Evolutionary conservation across 1,284 basidiomycete genomes (phyloP).

Genomic region (Hemileccinum hortonii): DNA sequence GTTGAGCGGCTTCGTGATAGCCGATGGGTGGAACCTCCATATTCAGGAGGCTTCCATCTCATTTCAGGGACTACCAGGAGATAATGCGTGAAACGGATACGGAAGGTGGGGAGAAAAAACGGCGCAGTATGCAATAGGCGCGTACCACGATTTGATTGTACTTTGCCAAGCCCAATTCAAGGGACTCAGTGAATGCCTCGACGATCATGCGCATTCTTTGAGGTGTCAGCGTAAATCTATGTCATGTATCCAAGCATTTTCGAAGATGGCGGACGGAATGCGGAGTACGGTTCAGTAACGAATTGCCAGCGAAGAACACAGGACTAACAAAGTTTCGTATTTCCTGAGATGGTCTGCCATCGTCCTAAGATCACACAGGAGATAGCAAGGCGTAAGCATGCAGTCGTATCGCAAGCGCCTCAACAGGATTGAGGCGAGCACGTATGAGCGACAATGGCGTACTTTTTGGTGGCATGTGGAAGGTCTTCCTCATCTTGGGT

Average conservation of each 20-base stretch:
- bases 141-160: constrained; percentile 85
- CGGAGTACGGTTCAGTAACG: constrained; percentile 10
- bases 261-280: neutral
- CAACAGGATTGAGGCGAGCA: constrained; percentile 1
- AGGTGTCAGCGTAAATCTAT: constrained; percentile 82
- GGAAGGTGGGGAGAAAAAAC: constrained; percentile 3
- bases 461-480: constrained; percentile 87
- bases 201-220: constrained; percentile 98
- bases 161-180: constrained; percentile 86
- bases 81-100: neutral
- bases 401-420: neutral
- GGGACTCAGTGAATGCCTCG: constrained; percentile 89
- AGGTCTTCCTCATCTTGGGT: constrained; percentile 79
- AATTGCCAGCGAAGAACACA: neutral
- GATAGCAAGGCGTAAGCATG: constrained; percentile 8
- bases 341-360: constrained; percentile 89
- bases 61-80: neutral
- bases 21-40: neutral
- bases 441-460: constrained; percentile 22
- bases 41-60: constrained; percentile 6
- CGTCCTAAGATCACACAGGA: constrained; percentile 46
- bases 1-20: neutral
- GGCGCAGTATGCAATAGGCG: constrained; percentile 19
- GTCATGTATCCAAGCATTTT: neutral
- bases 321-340: constrained; percentile 76